Base-by-base conservation (phyloP, 2,329 filamentous ascomycete genomes). In the Annulohypoxylon truncatum region DNA sequence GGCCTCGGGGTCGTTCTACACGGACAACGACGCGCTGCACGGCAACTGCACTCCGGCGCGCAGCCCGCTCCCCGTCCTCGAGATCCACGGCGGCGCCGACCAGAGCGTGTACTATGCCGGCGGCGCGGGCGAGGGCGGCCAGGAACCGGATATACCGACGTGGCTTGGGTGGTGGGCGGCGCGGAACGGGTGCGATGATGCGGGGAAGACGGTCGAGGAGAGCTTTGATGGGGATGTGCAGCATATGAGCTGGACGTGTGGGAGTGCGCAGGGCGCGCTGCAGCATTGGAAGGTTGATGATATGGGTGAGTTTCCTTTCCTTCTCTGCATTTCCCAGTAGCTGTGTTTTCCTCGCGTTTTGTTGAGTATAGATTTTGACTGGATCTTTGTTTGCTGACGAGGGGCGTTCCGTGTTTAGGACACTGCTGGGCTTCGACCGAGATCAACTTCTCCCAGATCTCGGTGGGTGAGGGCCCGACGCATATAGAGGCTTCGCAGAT, bases 341-440 rank as follows among this genome's bases (percentile, higher is more conserved):
- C 9, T 18, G 20, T 13, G 38, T 7, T 3, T 18, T 38, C 31
- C 3, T 9, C 31, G 26, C 7, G 26, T 28, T n/a, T n/a, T n/a
- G n/a, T n/a, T n/a, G n/a, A n/a, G n/a, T n/a, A n/a, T n/a, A n/a
- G 26, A 28, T 28, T 35, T 35, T 35, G 3, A 12, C 5, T 2
- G 31, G 12, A n/a, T 35, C n/a, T 13, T 35, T 2, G 31, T 33
- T 47, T 47, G 31, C 63, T 64, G 18, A 57, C 28, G n/a, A 13
- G 42, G 20, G 22, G 20, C 40, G 20, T 5, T 38, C 20, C 9
- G 6, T 33, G 2, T 28, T 3, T 22, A 79, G 76, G 80, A 13
- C 82, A 84, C 64, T 78, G 76, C 57, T 84, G 82, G 82, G 78
- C 82, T 4, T 82, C 81, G 20, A 82, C 79, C 3, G 78, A 80